These are phyloP conservation scores for Climacium dendroides DNA, from an alignment of 225 moss, liverwort and hornwort species.

Conservation along the genomic window DNA sequence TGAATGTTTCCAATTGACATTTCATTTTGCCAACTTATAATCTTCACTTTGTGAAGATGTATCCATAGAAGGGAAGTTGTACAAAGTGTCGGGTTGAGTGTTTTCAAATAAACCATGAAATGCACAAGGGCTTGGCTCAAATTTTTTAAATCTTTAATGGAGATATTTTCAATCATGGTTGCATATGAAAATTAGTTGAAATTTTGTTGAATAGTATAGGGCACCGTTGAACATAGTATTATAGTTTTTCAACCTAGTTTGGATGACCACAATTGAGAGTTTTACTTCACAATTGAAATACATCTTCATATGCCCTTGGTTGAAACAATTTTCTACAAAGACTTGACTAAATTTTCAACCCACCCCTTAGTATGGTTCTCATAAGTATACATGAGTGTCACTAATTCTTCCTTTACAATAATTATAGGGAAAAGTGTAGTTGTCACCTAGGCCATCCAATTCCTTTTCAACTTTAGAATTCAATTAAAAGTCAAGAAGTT, in stretches of 20 bases:
- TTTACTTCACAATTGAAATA: neutral
- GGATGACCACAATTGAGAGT: rapidly evolving
- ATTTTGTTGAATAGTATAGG: neutral
- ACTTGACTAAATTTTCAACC: neutral
- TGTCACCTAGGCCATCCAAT: neutral
- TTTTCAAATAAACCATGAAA: neutral
- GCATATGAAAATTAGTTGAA: neutral
- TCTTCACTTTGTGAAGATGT: neutral
- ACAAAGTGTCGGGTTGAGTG: neutral
- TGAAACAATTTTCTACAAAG: neutral
- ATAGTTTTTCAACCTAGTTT: neutral
- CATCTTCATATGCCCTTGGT: neutral
- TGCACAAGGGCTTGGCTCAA: rapidly evolving
- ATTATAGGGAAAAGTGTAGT: neutral
- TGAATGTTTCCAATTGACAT: no score
- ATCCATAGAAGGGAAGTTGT: rapidly evolving
- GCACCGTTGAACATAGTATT: neutral
- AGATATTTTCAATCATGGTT: neutral
- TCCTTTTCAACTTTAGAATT: neutral
- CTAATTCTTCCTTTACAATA: neutral
- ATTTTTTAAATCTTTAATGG: neutral
- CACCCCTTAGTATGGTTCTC: rapidly evolving
- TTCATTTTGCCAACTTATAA: neutral
- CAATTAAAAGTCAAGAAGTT: neutral
- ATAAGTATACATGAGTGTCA: rapidly evolving